These are phyloP conservation scores for Neofusicoccum cordaticola DNA, from an alignment of 2,329 filamentous ascomycete genomes.

Conservation along the genomic window DNA sequence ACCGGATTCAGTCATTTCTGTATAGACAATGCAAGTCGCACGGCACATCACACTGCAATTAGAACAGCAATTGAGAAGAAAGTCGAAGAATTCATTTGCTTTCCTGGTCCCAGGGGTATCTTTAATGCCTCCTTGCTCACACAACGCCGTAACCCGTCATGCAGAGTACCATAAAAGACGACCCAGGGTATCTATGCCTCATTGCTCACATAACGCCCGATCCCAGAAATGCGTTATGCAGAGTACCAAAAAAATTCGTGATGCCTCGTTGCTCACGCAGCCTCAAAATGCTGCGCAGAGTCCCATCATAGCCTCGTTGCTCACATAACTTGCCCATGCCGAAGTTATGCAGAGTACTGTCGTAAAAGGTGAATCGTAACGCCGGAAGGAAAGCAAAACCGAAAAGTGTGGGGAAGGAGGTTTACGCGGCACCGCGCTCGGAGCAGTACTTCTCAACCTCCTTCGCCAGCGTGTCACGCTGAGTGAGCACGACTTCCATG, in stretches of 20 bases:
- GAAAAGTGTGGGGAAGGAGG: background rate
- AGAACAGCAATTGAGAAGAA: background rate
- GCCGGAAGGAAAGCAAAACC: background rate
- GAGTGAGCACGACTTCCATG: slow-evolving; percentile 64
- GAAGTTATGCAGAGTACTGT: slow-evolving; percentile 13
- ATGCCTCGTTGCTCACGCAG: slow-evolving; percentile 17
- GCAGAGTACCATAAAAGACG: slow-evolving; percentile 10
- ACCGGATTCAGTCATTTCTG: too few species aligned
- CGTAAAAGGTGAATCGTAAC: slow-evolving; percentile 1
- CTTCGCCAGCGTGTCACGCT: slow-evolving; percentile 65
- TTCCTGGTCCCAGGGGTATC: slow-evolving; percentile 1
- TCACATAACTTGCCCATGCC: background rate
- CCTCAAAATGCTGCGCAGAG: background rate
- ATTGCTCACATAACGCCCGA: slow-evolving; percentile 17
- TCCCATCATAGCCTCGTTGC: slow-evolving; percentile 16
- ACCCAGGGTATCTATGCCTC: slow-evolving; percentile 15
- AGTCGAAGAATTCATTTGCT: background rate
- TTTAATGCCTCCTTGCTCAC: slow-evolving; percentile 9
- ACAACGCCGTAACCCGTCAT: slow-evolving; percentile 12
- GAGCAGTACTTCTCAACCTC: slow-evolving; percentile 74
- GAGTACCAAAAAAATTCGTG: slow-evolving; percentile 14
- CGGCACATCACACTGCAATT: background rate
- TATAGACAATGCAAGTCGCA: too few species aligned
- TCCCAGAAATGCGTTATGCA: slow-evolving; percentile 16
- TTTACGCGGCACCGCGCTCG: slow-evolving; percentile 40